A percentile compares a stretch with the other conserved stretches of the same genome.
Evolutionary conservation across 371 early-diverging fungal genomes (phyloP).

Genomic region (Mortierella polycephala): DNA sequence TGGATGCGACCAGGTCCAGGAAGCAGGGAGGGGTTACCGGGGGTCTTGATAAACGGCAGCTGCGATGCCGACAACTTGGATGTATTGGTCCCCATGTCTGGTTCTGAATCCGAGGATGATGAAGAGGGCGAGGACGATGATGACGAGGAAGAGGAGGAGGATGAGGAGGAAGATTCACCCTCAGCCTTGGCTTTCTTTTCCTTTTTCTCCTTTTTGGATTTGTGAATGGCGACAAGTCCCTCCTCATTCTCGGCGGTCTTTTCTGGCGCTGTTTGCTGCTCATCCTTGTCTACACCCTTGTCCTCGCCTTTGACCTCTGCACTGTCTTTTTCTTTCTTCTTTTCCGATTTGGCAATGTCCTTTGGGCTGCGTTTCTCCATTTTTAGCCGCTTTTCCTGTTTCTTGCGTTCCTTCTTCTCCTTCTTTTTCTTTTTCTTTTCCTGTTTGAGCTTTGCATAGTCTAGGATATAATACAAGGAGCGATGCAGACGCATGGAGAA

Average conservation of each 20-base stretch:
- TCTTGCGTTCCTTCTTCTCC: conserved; percentile 45
- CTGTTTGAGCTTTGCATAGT: conserved; percentile 38
- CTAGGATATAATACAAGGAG: conserved; percentile 6
- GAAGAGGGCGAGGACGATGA: conserved; percentile 38
- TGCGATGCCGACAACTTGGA: conserved; percentile 11
- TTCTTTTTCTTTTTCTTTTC: conserved; percentile 49
- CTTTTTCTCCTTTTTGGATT: conserved; percentile 5
- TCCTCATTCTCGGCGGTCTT: conserved; percentile 10
- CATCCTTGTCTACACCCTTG: too few species aligned
- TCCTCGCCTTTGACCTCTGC: background rate
- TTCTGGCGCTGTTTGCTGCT: background rate
- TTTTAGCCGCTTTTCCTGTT: conserved; percentile 24
- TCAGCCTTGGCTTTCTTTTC: conserved; percentile 7
- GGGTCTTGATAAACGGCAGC: conserved; percentile 25
- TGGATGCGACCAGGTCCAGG: conserved; percentile 54
- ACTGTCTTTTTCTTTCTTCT: conserved; percentile 10
- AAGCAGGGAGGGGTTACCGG: conserved; percentile 23
- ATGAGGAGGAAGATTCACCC: conserved; percentile 18
- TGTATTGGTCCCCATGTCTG: conserved; percentile 35
- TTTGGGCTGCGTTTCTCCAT: conserved; percentile 18
- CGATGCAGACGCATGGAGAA: background rate
- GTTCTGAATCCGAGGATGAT: conserved; percentile 36
- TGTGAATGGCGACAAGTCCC: conserved; percentile 40
- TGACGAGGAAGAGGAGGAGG: conserved; percentile 41
- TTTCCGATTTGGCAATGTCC: conserved; percentile 10